Conservation (phyloP, 176 grass and related monocot species). For the bread wheat (Triticum aestivum) region IWGSC_CS_RefSeq_v2.1 NC_057813.1:13230041-13230540, state of each 20-base stretch:
- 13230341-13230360: constrained; percentile 50
- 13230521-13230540: constrained; percentile 47
- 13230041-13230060: neutral
- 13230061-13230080: constrained; percentile 42
- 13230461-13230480: neutral
- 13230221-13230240: constrained; percentile 44
- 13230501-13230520: constrained; percentile 50
- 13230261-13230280: constrained; percentile 54
- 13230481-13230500: constrained; percentile 10
- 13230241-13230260: constrained; percentile 46
- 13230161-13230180: neutral
- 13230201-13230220: constrained; percentile 38
- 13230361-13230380: constrained; percentile 51
- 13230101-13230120: too few relatives aligned
- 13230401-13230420: constrained; percentile 43
- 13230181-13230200: too few relatives aligned
- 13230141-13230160: neutral
- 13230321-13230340: constrained; percentile 15
- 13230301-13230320: neutral
- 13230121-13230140: too few relatives aligned
- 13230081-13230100: too few relatives aligned
- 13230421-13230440: constrained; percentile 53
- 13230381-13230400: neutral
- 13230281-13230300: constrained; percentile 46
- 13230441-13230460: constrained; percentile 59